Evolutionary conservation across 2,329 filamentous ascomycete species (phyloP).

Genomic region (Penicillium frequentans): DNA sequence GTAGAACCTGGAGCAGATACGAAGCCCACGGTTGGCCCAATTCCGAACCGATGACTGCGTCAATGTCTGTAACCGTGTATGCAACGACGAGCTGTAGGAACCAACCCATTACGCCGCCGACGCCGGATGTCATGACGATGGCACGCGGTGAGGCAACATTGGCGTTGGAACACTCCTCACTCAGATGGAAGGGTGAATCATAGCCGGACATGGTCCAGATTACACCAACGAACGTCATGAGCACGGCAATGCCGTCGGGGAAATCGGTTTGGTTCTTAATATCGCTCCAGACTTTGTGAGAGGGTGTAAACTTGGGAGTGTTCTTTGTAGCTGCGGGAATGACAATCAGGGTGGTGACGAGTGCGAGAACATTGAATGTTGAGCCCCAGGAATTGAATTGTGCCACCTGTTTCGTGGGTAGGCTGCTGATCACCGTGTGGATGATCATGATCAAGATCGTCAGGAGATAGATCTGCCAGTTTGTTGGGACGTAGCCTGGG

Average conservation of each 20-base stretch:
- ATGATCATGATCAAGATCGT: conserved; percentile 67
- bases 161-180: conserved; percentile 74
- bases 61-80: conserved; percentile 68
- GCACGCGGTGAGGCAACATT: conserved; percentile 68
- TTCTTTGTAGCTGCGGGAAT: conserved; percentile 64
- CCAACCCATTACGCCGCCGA: conserved; percentile 69
- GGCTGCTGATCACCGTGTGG: conserved; percentile 66
- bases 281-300: conserved; percentile 62
- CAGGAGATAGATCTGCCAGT: conserved; percentile 69
- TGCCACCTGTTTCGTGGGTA: conserved; percentile 71
- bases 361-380: conserved; percentile 67
- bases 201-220: conserved; percentile 71
- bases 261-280: conserved; percentile 68
- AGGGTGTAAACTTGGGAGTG: conserved; percentile 59
- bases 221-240: conserved; percentile 71
- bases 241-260: conserved; percentile 64
- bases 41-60: conserved; percentile 57
- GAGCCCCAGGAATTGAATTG: conserved; percentile 69
- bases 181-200: conserved; percentile 70
- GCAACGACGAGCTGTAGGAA: conserved; percentile 72
- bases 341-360: conserved; percentile 66
- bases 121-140: conserved; percentile 67
- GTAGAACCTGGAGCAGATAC: conserved; percentile 66
- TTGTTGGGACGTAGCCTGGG: conserved; percentile 62
- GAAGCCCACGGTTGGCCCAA: conserved; percentile 71